These are phyloP conservation scores for Penstemon davidsonii DNA, from an alignment of 257 asterid species.

Conservation along the genomic window DNA sequence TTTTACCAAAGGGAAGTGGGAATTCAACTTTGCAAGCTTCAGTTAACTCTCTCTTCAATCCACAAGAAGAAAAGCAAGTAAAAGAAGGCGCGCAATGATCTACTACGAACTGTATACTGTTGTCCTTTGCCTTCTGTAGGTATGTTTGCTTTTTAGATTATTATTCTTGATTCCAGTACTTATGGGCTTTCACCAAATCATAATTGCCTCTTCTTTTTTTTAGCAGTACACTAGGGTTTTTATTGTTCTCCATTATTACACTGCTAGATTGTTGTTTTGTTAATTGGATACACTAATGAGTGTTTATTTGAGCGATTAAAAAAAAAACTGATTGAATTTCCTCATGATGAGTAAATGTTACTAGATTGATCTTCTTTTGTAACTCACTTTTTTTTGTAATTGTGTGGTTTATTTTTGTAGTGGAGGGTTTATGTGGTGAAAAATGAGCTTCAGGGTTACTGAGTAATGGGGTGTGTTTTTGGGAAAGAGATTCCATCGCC, in stretches of 20 bases:
- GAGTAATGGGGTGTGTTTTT: constrained; percentile 59
- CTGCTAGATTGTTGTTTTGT: constrained; percentile 1
- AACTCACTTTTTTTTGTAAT: background rate
- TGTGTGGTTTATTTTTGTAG: constrained; percentile 23
- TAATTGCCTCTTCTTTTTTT: background rate
- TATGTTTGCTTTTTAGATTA: background rate
- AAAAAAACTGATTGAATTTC: background rate
- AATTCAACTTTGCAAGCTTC: too few relatives aligned
- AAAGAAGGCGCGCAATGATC: too few relatives aligned
- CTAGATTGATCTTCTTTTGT: constrained; percentile 7
- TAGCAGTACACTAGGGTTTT: background rate
- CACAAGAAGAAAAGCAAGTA: too few relatives aligned
- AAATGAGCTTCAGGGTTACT: constrained; percentile 42
- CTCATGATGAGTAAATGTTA: background rate
- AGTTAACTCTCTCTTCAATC: too few relatives aligned
- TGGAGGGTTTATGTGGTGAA: constrained; percentile 37
- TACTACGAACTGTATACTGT: too few relatives aligned
- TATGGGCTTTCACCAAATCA: background rate
- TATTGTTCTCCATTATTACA: background rate
- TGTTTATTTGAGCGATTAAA: constrained; percentile 5
- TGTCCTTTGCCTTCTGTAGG: background rate
- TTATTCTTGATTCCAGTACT: background rate
- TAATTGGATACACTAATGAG: background rate
- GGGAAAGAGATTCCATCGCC: constrained; percentile 51
- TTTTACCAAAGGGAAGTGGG: too few relatives aligned